A percentile compares a stretch with the other conserved stretches of the same genome.
These are phyloP conservation scores for Puccinellia tenuiflora DNA, from an alignment of 176 grass and related monocot species.

Conservation along the genomic window DNA sequence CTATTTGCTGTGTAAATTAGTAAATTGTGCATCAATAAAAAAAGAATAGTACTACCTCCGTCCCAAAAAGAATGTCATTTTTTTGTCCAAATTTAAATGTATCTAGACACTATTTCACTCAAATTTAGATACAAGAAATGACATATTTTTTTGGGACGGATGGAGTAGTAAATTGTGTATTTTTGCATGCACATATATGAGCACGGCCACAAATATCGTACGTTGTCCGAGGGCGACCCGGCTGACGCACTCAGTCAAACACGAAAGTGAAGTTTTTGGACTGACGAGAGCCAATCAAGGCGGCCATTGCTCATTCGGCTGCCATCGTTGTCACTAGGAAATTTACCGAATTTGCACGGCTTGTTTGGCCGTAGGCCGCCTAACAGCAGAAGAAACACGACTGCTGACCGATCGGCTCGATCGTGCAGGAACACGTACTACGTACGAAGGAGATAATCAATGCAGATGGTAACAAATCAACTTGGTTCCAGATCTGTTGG, in stretches of 20 bases:
- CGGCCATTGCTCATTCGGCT: not conserved
- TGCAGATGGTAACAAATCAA: not conserved
- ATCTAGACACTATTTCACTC: no score
- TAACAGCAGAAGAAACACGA: not conserved
- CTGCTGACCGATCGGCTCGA: not conserved
- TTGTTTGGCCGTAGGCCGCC: not conserved
- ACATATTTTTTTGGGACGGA: no score
- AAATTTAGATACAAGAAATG: no score
- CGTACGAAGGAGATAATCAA: not conserved
- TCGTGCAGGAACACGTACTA: not conserved
- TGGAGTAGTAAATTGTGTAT: no score
- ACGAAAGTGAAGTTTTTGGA: constrained; percentile 11
- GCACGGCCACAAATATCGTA: not conserved
- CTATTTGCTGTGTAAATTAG: no score
- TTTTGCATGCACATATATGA: no score
- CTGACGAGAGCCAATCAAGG: constrained; percentile 16
- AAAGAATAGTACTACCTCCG: no score
- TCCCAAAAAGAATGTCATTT: no score
- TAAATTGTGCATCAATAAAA: no score
- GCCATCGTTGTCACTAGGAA: not conserved
- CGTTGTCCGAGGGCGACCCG: not conserved
- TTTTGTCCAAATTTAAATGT: no score
- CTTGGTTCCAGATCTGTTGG: not conserved
- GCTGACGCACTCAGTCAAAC: not conserved
- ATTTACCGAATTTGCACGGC: not conserved